Evolutionary conservation across 495 filamentous ascomycete genomes (phyloP).

Genomic region (Aspergillus conjunctus): DNA sequence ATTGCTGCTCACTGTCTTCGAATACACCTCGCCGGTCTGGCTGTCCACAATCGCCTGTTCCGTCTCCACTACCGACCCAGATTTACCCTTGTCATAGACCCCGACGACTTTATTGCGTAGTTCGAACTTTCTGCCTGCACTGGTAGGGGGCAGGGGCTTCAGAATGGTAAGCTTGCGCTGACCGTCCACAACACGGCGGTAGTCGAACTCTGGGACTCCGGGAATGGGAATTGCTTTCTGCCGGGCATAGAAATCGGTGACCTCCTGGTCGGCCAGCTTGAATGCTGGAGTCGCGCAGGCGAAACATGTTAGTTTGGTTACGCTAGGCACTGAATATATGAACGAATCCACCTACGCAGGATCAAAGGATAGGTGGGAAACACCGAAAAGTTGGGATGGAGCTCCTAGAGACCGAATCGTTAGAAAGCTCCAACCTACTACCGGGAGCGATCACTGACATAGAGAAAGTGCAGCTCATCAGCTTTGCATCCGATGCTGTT

Average conservation of each 20-base stretch:
- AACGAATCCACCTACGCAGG: conserved; percentile 56
- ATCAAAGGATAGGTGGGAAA: conserved; percentile 89
- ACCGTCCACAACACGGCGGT: conserved; percentile 75
- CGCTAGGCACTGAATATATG: not conserved
- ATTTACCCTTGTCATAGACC: conserved; percentile 92
- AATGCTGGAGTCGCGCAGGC: conserved; percentile 59
- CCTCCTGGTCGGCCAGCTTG: conserved; percentile 75
- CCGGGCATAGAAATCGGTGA: conserved; percentile 81
- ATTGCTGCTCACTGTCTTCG: conserved; percentile 63
- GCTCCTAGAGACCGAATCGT: conserved; percentile 54
- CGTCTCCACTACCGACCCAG: conserved; percentile 79
- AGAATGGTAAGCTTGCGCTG: conserved; percentile 78
- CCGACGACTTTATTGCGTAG: conserved; percentile 77
- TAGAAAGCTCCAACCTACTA: not conserved
- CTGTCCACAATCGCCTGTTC: conserved; percentile 76
- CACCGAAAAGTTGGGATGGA: conserved; percentile 77
- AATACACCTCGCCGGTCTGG: conserved; percentile 69
- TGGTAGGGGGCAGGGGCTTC: conserved; percentile 74
- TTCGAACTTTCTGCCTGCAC: conserved; percentile 75
- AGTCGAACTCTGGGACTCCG: conserved; percentile 76
- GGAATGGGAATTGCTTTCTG: conserved; percentile 63
- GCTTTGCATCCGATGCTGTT: conserved; percentile 82
- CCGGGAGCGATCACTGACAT: conserved; percentile 46
- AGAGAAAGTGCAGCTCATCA: conserved; percentile 91
- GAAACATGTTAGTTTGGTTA: not conserved